Base-by-base conservation (phyloP, 208 protist genomes). In the Phytomonas sp. region DNA sequence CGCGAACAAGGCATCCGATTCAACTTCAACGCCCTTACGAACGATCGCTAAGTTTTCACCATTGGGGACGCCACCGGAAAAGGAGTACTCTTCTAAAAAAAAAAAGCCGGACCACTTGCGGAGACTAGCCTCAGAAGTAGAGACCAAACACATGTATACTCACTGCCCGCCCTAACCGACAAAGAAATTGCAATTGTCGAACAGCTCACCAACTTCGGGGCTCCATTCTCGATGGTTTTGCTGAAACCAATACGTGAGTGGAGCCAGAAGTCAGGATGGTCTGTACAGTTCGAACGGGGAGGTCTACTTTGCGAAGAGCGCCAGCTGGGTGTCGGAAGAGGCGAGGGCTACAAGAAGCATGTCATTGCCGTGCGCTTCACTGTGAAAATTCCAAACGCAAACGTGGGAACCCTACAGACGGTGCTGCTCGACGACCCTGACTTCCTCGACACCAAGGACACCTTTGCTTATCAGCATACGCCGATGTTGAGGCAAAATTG, bases 391-490 rank as follows among this genome's bases (percentile, higher is more conserved):
- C 81, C 78, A 23, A n/a, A 74, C 63, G 71, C 76, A 34, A 86
- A 81, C 64, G 76, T 82, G 14, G 77, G 80, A 37, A 78, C 71
- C 16, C 60, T 86, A n/a, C 76, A 84, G 70, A 65, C 78, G 14
- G 67, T 80, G n/a, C 69, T 86, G 26, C 76, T 84, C 10, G 80
- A 86, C 56, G 75, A 81, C 72, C 63, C 71, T 31, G 66, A 77
- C 49, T 42, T 61, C 16, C 29, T 76, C 30, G 71, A 73, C 56
- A 64, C 29, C 14, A 75, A 71, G 66, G 33, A 29, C 14, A 76
- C 67, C 45, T 77, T 77, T 52, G 75, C 71, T 29, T 32, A 49
- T 49, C 7, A 49, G 40, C 19, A 49, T 12, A 49, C 40, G 12
- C 40, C 40, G 6, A 23, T 49, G 40, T 49, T 49, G 40, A 49